Base-by-base conservation (phyloP, 345 rosid species). In the Arabidopsis arenosa region DNA sequence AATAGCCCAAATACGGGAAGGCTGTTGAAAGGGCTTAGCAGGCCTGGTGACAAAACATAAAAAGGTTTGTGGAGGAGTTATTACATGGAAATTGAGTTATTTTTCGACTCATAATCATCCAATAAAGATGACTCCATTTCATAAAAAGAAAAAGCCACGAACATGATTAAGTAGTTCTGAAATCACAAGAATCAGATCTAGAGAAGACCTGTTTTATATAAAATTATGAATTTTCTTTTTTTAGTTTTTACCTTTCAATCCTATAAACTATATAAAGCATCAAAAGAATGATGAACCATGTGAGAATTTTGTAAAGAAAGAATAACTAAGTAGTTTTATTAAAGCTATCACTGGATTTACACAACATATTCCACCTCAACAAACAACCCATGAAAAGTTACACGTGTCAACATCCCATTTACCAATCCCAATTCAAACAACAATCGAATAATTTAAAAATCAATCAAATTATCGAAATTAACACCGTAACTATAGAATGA, bases 271-370 rank as follows among this genome's bases (percentile, higher is more conserved):
- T 18, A 18, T 7, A 36, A 68, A 28, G 7, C 11, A 32, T 9
- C 14, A 36, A 60, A 36, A 58, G 67, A 70, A 36, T 21, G 28
- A 59, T 47, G 40, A 70, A 59, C 51, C 63, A 63, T 73, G 76
- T 73, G 76, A 52, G 4, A 5, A 12, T 43, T 6, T 74, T 53
- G n/a, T 41, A 43, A 13, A 45, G 13, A 23, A 21, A 49, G 70
- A 85, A 80, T 51, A 80, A 59, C 62, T 75, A 76, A 64, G 80
- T 68, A 70, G 26, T 39, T 73, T 80, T 76, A 82, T 80, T 81
- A 48, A 23, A 39, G 9, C 30, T 23, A 75, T 73, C 65, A 78
- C 60, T 64, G 18, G 80, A 81, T 82, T 66, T 87, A 82, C 88
- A 85, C 49, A 36, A 55, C 68, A 76, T 36, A 32, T 54, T 39